Evolutionary conservation across 805 yeast genomes (phyloP).

Genomic region (Candida insectorum): DNA sequence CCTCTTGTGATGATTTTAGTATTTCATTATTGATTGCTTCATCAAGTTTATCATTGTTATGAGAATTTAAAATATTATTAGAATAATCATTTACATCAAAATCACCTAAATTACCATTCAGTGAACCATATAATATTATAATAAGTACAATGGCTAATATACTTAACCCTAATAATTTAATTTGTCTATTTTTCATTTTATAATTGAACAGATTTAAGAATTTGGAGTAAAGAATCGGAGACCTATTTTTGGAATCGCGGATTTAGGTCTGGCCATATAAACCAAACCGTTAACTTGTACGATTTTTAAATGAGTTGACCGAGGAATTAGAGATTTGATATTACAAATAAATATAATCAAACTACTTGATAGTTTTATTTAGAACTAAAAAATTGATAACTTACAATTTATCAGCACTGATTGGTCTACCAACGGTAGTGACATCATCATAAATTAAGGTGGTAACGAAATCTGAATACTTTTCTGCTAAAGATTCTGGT

Average conservation of each 20-base stretch:
- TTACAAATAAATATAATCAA: too few species aligned
- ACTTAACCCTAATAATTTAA: conserved; percentile 9
- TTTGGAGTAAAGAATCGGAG: too few species aligned
- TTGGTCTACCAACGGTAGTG: conserved; percentile 49
- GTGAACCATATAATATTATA: conserved; percentile 8
- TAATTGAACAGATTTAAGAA: too few species aligned
- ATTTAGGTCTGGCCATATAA: too few species aligned
- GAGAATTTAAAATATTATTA: conserved; percentile 28
- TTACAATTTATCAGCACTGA: conserved; percentile 39
- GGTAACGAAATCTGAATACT: conserved; percentile 75
- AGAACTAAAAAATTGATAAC: conserved; percentile 1
- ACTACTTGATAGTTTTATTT: too few species aligned
- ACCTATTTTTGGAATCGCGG: too few species aligned
- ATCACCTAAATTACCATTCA: neutral
- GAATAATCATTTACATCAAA: conserved; percentile 1
- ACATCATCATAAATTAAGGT: conserved; percentile 73
- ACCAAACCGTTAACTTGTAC: too few species aligned
- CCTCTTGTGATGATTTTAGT: conserved; percentile 15
- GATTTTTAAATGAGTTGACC: too few species aligned
- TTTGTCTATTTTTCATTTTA: conserved; percentile 7
- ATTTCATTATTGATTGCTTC: conserved; percentile 39
- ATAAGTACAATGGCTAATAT: conserved; percentile 8
- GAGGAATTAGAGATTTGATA: too few species aligned
- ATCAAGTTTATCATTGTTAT: conserved; percentile 34
- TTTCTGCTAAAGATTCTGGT: conserved; percentile 70